Conservation (phyloP, 2,329 filamentous ascomycete genomes). For the Akanthomyces lecanii region DNA sequence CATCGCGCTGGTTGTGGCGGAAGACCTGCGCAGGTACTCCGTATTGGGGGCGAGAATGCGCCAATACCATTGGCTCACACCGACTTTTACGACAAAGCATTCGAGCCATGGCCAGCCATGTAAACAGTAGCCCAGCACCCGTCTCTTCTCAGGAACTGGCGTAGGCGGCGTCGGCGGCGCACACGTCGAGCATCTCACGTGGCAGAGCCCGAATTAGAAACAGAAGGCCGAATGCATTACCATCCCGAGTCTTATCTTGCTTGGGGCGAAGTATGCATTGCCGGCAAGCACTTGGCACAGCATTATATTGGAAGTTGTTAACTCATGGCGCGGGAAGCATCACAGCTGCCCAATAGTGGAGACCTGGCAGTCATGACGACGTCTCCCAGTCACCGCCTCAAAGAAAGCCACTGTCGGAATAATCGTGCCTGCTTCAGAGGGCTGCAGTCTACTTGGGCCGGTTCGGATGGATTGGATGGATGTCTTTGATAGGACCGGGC, state of each 20-base stretch:
- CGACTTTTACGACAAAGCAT: conserved; percentile 5
- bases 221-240: neutral
- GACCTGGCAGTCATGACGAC: conserved; percentile 8
- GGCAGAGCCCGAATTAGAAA: neutral
- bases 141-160: neutral
- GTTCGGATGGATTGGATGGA: neutral
- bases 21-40: neutral
- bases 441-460: neutral
- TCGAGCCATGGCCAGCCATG: neutral
- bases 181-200: conserved; percentile 2
- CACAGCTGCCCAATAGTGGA: conserved; percentile 14
- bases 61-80: conserved; percentile 12
- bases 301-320: neutral
- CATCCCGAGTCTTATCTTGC: neutral
- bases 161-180: neutral
- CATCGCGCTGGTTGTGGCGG: neutral
- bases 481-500: neutral
- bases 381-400: conserved; percentile 7
- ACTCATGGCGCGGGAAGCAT: neutral
- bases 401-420: neutral
- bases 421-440: neutral
- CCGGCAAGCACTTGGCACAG: neutral
- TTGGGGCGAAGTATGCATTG: neutral
- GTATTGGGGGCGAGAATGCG: neutral
- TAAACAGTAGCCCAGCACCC: neutral